A percentile compares a stretch with the other conserved stretches of the same genome.
phyloP scores from a whole-genome alignment of 176 grass and related monocot genomes.

The Tuctoria greenei region DNA sequence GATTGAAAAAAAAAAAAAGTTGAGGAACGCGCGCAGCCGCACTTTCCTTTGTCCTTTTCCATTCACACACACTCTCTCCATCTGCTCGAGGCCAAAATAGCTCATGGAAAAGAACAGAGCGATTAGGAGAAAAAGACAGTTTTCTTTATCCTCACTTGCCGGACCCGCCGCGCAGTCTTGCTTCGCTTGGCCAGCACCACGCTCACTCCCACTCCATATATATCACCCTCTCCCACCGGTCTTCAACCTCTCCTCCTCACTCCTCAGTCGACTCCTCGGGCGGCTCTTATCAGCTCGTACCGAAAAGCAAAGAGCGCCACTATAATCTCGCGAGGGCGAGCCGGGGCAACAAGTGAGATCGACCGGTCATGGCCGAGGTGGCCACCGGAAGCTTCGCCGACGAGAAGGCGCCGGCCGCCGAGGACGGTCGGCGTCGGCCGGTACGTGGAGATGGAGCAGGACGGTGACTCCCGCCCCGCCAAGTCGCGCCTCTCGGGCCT shows the following conservation, averaged over 20 bases:
- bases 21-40: background rate
- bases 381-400: slow-evolving; percentile 49
- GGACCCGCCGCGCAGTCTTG: background rate
- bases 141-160: slow-evolving; percentile 47
- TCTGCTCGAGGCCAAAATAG: slow-evolving; percentile 32
- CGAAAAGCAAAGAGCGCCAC: background rate
- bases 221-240: background rate
- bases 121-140: slow-evolving; percentile 35
- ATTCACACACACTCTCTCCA: background rate
- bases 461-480: slow-evolving; percentile 38
- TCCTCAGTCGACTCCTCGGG: background rate
- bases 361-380: slow-evolving; percentile 49
- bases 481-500: slow-evolving; percentile 85
- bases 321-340: background rate
- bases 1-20: background rate
- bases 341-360: background rate
- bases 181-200: slow-evolving; percentile 24
- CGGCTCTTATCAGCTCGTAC: background rate
- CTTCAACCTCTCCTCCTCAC: slow-evolving; percentile 14
- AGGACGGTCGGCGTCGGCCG: slow-evolving; percentile 66
- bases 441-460: slow-evolving; percentile 90
- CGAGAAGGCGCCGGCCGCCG: slow-evolving; percentile 81
- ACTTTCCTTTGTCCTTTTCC: slow-evolving; percentile 6
- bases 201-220: slow-evolving; percentile 45
- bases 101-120: slow-evolving; percentile 39